phyloP scores from a whole-genome alignment of 192 early-diverging fungal genomes.

The Helicostylum pulchrum region DNA sequence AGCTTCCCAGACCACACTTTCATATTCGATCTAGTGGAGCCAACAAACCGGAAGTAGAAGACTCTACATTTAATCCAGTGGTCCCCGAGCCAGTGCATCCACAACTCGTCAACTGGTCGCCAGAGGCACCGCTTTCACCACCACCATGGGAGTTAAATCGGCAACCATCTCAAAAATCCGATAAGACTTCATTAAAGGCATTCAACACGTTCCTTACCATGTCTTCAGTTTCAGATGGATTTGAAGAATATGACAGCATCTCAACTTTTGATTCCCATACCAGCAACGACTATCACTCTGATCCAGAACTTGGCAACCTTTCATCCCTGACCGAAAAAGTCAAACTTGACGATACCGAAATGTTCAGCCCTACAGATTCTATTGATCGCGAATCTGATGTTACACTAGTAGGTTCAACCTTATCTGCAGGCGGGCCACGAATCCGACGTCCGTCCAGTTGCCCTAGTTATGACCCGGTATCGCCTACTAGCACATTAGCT shows the following conservation, averaged over 20 bases:
- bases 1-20: neutral
- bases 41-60: neutral
- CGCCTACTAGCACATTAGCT: neutral
- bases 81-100: neutral
- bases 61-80: neutral
- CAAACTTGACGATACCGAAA: constrained; percentile 3
- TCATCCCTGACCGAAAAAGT: neutral
- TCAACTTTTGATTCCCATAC: no score
- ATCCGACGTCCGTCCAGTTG: constrained; percentile 8
- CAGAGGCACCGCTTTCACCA: constrained; percentile 1
- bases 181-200: no score
- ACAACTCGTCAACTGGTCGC: neutral
- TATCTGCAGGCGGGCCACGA: neutral
- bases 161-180: no score
- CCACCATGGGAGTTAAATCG: neutral
- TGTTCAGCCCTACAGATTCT: neutral
- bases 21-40: neutral
- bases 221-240: no score
- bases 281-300: neutral
- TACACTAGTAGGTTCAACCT: constrained; percentile 1
- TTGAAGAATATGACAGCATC: neutral
- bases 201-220: no score
- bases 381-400: constrained; percentile 4
- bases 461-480: neutral
- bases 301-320: neutral